Evolutionary conservation across 306 rosid species (phyloP).

Genomic region (Trifolium dubium): DNA sequence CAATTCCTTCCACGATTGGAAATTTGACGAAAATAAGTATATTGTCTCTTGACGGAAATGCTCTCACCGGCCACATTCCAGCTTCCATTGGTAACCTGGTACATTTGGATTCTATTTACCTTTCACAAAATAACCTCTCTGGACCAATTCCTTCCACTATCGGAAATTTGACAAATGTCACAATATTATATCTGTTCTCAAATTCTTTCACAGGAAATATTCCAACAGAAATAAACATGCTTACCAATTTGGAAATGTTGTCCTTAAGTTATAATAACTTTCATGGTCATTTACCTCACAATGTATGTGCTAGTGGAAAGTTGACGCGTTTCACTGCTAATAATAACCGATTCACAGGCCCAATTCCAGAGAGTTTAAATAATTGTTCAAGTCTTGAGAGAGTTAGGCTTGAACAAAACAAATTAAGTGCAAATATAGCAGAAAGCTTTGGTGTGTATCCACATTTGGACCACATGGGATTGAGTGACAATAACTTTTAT

Average conservation of each 20-base stretch:
- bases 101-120: too few relatives aligned
- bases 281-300: background rate
- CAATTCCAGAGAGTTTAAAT: background rate
- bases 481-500: background rate
- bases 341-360: background rate
- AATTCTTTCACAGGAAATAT: background rate
- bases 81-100: too few relatives aligned
- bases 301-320: background rate
- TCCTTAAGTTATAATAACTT: background rate
- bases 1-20: too few relatives aligned
- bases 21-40: too few relatives aligned
- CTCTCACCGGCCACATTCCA: too few relatives aligned
- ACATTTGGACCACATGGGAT: background rate
- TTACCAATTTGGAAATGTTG: background rate
- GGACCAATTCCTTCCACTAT: too few relatives aligned
- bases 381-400: background rate
- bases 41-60: too few relatives aligned
- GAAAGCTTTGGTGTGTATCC: background rate
- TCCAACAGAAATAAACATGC: background rate
- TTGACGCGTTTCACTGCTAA: accelerated
- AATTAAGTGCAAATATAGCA: background rate
- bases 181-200: background rate
- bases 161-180: too few relatives aligned
- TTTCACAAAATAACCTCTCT: too few relatives aligned
- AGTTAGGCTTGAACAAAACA: background rate